These are phyloP conservation scores for Purshia tridentata DNA, from an alignment of 306 rosid genomes.

Conservation along the genomic window DNA sequence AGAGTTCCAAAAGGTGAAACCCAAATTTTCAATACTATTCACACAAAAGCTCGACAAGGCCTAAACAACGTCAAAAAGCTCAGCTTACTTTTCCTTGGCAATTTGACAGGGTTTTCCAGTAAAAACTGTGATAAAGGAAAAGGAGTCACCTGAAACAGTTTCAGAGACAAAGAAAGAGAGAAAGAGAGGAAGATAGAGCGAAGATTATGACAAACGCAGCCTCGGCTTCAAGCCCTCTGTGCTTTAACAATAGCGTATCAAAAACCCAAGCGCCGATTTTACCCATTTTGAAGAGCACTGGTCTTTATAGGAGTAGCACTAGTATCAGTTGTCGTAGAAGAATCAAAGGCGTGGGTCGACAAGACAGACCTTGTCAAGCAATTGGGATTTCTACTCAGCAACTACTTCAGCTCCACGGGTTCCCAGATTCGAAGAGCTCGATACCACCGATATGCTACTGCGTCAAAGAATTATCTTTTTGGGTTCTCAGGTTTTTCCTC, in stretches of 20 bases:
- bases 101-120: not conserved
- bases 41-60: too few relatives aligned
- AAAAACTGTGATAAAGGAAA: not conserved
- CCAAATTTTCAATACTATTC: too few relatives aligned
- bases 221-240: too few relatives aligned
- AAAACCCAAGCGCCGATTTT: slow-evolving; percentile 38
- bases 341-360: slow-evolving; percentile 31
- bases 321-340: slow-evolving; percentile 6
- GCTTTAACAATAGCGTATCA: too few relatives aligned
- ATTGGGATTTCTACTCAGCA: slow-evolving; percentile 52
- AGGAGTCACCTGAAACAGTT: not conserved
- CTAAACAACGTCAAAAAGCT: not conserved
- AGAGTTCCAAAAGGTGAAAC: too few relatives aligned
- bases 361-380: slow-evolving; percentile 56
- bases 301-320: not conserved
- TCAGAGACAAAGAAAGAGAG: not conserved
- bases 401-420: slow-evolving; percentile 46
- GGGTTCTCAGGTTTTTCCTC: slow-evolving; percentile 74
- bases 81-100: not conserved
- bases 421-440: slow-evolving; percentile 83
- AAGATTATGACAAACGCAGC: too few relatives aligned
- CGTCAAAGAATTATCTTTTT: slow-evolving; percentile 88
- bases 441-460: slow-evolving; percentile 83
- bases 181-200: slow-evolving; percentile 14
- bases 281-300: slow-evolving; percentile 17